Evolutionary conservation across 805 yeast species (phyloP).

Genomic region (Komagataella populi): DNA sequence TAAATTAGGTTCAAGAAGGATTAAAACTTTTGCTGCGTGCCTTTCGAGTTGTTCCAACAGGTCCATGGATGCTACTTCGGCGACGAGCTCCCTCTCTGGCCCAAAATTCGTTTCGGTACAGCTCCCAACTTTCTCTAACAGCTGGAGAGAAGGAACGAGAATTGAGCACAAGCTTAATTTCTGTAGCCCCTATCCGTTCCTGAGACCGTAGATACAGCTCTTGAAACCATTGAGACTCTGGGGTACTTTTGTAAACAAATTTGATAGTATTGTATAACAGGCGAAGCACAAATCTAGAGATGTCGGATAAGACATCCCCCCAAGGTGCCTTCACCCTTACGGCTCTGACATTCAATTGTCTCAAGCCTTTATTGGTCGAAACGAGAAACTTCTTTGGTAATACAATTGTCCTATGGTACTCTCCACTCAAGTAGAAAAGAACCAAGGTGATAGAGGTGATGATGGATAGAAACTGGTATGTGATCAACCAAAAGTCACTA

Average conservation of each 20-base stretch:
- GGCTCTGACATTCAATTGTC: conserved; percentile 69
- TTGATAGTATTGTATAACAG: conserved; percentile 1
- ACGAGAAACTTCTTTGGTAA: conserved; percentile 67
- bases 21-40: neutral
- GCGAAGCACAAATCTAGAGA: conserved; percentile 3
- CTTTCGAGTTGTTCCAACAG: neutral
- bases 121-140: conserved; percentile 88
- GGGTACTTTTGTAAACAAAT: neutral
- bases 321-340: conserved; percentile 37
- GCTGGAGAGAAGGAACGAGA: conserved; percentile 76
- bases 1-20: neutral
- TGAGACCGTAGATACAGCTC: conserved; percentile 26
- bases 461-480: conserved; percentile 40
- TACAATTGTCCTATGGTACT: conserved; percentile 74
- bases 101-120: conserved; percentile 91
- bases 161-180: conserved; percentile 68
- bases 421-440: conserved; percentile 79
- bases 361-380: conserved; percentile 78
- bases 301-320: conserved; percentile 1
- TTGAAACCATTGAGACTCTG: conserved; percentile 1
- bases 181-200: conserved; percentile 60
- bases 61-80: conserved; percentile 12
- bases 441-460: conserved; percentile 55
- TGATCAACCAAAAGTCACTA: conserved; percentile 21
- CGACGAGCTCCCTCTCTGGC: conserved; percentile 64